Evolutionary conservation across 2,329 filamentous ascomycete genomes (phyloP).

Genomic region (Blastomyces gilchristii): DNA sequence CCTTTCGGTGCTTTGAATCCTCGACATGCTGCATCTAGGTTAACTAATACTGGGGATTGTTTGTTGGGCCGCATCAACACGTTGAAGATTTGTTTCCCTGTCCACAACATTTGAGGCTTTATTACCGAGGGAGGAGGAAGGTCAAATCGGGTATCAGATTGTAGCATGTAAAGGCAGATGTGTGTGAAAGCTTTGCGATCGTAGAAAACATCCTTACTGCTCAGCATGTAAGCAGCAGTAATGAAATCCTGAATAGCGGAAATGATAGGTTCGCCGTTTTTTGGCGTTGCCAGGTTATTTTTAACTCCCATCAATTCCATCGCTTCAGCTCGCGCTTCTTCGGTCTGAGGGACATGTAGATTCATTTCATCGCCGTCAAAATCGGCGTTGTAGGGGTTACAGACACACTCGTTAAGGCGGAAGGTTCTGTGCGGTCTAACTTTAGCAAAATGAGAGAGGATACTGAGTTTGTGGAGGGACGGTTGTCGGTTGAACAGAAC

Average conservation of each 20-base stretch:
- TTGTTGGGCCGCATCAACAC: constrained; percentile 84
- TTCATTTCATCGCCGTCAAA: constrained; percentile 99
- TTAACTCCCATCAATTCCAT: constrained; percentile 97
- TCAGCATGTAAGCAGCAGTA: constrained; percentile 82
- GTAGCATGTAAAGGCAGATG: constrained; percentile 88
- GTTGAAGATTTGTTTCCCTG: constrained; percentile 92
- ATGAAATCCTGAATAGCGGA: constrained; percentile 99
- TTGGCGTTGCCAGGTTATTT: constrained; percentile 88
- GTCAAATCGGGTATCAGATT: constrained; percentile 65
- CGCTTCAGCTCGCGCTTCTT: constrained; percentile 89
- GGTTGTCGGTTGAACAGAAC: constrained; percentile 97
- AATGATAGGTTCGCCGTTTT: constrained; percentile 96
- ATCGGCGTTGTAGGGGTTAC: constrained; percentile 96
- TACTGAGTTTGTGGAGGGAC: constrained; percentile 95
- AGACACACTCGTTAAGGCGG: constrained; percentile 94
- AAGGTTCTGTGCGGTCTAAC: constrained; percentile 93
- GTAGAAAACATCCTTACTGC: constrained; percentile 86
- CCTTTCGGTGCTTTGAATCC: constrained; percentile 46
- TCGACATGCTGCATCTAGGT: constrained; percentile 86
- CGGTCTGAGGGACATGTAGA: constrained; percentile 91
- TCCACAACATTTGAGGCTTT: constrained; percentile 83
- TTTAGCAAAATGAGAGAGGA: constrained; percentile 90
- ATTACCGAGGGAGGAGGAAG: constrained; percentile 77
- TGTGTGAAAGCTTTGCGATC: constrained; percentile 81
- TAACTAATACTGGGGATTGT: constrained; percentile 70